Evolutionary conservation across 352 stramenopile species (phyloP).

Genomic region (Phytophthora idaei): DNA sequence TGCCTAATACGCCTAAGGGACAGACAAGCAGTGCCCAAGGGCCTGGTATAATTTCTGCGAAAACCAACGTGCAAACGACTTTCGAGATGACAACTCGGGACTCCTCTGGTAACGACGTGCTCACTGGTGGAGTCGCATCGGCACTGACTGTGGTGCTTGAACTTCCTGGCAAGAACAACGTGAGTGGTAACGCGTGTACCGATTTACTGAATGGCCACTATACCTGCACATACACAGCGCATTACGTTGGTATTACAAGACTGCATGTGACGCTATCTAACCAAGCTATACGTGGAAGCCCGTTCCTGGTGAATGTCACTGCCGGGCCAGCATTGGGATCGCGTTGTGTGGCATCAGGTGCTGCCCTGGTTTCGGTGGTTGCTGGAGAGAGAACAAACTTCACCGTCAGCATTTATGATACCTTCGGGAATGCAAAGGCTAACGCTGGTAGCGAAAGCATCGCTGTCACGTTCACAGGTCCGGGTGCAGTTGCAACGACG

Average conservation of each 20-base stretch:
- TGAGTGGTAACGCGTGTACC: slow-evolving; percentile 46
- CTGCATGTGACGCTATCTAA: slow-evolving; percentile 41
- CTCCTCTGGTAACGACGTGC: slow-evolving; percentile 57
- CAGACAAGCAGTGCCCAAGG: slow-evolving; percentile 51
- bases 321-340: slow-evolving; percentile 59
- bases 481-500: slow-evolving; percentile 26
- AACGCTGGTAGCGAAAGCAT: slow-evolving; percentile 62
- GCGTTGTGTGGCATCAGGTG: slow-evolving; percentile 44
- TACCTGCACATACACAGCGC: slow-evolving; percentile 63
- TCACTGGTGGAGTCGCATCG: slow-evolving; percentile 40
- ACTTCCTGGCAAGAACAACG: slow-evolving; percentile 39
- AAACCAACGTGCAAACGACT: slow-evolving; percentile 62
- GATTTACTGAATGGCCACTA: slow-evolving; percentile 67
- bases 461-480: slow-evolving; percentile 41
- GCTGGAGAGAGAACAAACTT: slow-evolving; percentile 56
- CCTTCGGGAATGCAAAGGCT: slow-evolving; percentile 63
- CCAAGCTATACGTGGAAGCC: slow-evolving; percentile 46
- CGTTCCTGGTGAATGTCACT: slow-evolving; percentile 54
- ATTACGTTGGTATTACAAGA: slow-evolving; percentile 44
- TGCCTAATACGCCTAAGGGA: slow-evolving; percentile 49
- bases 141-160: slow-evolving; percentile 46
- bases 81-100: slow-evolving; percentile 70
- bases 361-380: slow-evolving; percentile 56
- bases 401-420: slow-evolving; percentile 57
- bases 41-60: slow-evolving; percentile 37